Evolutionary conservation across 805 yeast species (phyloP).

Genomic region (Huiozyma naganishii): DNA sequence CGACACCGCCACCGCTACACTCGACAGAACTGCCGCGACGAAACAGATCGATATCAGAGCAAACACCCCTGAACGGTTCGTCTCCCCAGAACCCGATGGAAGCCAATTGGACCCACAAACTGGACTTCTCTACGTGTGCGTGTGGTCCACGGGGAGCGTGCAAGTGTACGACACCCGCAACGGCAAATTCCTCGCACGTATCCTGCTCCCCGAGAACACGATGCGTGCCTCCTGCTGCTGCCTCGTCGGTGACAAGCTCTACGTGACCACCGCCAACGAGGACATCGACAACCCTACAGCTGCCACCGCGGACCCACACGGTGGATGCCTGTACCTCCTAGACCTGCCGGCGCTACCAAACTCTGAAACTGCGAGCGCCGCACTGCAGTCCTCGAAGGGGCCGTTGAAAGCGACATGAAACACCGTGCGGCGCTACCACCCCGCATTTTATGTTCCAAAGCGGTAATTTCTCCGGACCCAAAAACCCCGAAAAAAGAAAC

Average conservation of each 20-base stretch:
- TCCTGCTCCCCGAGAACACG: slow-evolving; percentile 44
- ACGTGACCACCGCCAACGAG: slow-evolving; percentile 54
- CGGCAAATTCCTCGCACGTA: slow-evolving; percentile 43
- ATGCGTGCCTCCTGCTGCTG: slow-evolving; percentile 58
- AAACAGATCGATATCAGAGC: slow-evolving; percentile 31
- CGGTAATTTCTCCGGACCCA: too few relatives aligned
- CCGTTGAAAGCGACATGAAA: background rate
- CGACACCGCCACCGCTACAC: slow-evolving; percentile 15
- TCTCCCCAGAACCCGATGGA: slow-evolving; percentile 72
- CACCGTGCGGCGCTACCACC: too few relatives aligned
- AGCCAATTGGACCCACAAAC: slow-evolving; percentile 41
- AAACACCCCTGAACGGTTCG: slow-evolving; percentile 10
- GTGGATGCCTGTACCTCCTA: slow-evolving; percentile 45
- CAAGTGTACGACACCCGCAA: slow-evolving; percentile 36
- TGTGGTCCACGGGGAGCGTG: slow-evolving; percentile 51
- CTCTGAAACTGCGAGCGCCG: background rate
- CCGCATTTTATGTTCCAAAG: too few relatives aligned
- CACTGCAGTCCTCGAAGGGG: background rate
- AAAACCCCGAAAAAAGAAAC: too few relatives aligned
- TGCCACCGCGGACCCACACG: slow-evolving; percentile 35
- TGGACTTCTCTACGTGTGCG: slow-evolving; percentile 52
- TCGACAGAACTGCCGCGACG: slow-evolving; percentile 19
- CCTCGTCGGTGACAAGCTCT: slow-evolving; percentile 58
- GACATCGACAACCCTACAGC: slow-evolving; percentile 21
- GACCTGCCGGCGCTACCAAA: slow-evolving; percentile 9